phyloP scores from a whole-genome alignment of 495 filamentous ascomycete species.

The Lasiosphaeria hispida region DNA sequence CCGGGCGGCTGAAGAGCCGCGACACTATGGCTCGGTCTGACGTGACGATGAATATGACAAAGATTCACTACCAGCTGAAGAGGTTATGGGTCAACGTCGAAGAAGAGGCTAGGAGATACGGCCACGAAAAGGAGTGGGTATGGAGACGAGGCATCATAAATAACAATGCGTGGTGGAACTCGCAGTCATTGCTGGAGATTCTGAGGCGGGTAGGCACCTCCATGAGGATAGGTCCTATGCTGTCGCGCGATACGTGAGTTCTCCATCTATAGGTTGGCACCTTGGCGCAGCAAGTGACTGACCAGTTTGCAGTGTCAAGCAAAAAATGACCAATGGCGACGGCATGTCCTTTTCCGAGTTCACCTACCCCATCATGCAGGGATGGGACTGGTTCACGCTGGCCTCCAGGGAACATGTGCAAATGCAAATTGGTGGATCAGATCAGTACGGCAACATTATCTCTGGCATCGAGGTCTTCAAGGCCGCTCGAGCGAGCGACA shows the following conservation, averaged over 20 bases:
- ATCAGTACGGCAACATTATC: constrained; percentile 96
- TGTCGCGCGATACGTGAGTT: constrained; percentile 84
- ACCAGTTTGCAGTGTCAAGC: constrained; percentile 63
- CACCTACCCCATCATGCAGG: constrained; percentile 86
- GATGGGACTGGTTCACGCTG: constrained; percentile 95
- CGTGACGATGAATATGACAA: constrained; percentile 66
- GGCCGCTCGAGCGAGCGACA: constrained; percentile 57
- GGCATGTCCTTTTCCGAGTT: constrained; percentile 96
- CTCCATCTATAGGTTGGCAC: too few relatives aligned
- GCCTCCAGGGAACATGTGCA: constrained; percentile 60
- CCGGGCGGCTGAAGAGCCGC: constrained; percentile 67
- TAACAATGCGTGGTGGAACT: constrained; percentile 80
- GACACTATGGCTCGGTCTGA: constrained; percentile 52
- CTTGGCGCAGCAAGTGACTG: constrained; percentile 18
- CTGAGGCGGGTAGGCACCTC: constrained; percentile 66
- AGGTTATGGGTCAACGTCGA: constrained; percentile 73
- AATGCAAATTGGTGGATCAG: constrained; percentile 88
- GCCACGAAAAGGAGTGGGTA: constrained; percentile 57
- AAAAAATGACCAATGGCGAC: constrained; percentile 71
- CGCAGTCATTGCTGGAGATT: constrained; percentile 65
- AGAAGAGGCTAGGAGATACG: constrained; percentile 55
- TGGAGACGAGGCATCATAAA: constrained; percentile 68
- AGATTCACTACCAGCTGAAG: constrained; percentile 78
- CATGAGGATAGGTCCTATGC: constrained; percentile 78
- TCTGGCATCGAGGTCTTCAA: constrained; percentile 85